phyloP scores from a whole-genome alignment of 768 basidiomycete species.

The Boletus bicolor region DNA sequence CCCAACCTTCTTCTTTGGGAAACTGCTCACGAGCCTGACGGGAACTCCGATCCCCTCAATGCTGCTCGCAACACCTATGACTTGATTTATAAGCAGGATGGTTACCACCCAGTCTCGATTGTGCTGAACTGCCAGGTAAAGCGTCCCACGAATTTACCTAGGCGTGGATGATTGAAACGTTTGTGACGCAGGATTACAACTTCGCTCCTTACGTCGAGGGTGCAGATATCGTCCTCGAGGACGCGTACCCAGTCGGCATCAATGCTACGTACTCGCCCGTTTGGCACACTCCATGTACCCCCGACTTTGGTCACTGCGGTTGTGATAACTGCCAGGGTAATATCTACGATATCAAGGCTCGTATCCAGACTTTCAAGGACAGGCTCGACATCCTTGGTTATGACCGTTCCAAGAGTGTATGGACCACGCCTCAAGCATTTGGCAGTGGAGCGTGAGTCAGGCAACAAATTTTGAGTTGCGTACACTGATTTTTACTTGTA shows the following conservation, averaged over 20 bases:
- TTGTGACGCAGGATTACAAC: constrained; percentile 49
- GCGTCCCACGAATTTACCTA: not conserved
- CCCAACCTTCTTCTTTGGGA: constrained; percentile 71
- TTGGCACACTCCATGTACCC: constrained; percentile 61
- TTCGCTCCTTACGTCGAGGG: constrained; percentile 58
- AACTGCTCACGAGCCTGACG: constrained; percentile 72
- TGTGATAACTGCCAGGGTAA: constrained; percentile 63
- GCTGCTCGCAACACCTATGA: constrained; percentile 50
- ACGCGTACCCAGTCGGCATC: constrained; percentile 40
- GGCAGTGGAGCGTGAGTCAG: constrained; percentile 43
- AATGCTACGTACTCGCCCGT: constrained; percentile 60
- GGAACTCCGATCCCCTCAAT: constrained; percentile 59
- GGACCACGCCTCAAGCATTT: constrained; percentile 78
- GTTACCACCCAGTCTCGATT: constrained; percentile 57
- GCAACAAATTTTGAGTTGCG: not conserved
- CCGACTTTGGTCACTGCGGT: constrained; percentile 71
- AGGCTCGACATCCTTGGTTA: constrained; percentile 61
- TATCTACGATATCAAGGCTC: constrained; percentile 59
- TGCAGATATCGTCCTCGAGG: constrained; percentile 64
- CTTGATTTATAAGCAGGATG: constrained; percentile 46
- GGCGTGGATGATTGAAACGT: not conserved
- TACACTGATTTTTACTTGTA: not conserved
- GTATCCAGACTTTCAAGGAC: constrained; percentile 64
- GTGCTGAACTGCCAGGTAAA: constrained; percentile 46
- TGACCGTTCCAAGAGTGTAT: constrained; percentile 63